These are phyloP conservation scores for Lolium perenne DNA, from an alignment of 176 grass and related monocot species.

Conservation along the genomic window DNA sequence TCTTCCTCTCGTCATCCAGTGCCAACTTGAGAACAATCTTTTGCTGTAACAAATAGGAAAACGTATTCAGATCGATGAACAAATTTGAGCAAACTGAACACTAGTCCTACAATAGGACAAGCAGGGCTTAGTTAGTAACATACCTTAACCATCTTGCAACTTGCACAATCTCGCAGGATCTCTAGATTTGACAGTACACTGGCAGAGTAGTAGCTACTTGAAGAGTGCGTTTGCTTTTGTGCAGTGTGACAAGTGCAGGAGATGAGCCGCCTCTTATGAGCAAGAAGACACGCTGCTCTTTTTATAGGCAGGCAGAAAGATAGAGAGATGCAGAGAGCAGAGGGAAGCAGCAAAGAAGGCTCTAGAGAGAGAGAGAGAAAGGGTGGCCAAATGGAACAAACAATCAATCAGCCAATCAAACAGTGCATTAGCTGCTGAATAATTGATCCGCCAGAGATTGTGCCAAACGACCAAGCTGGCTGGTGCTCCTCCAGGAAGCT, in stretches of 20 bases:
- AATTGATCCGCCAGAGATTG: not conserved
- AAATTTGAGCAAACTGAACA: not conserved
- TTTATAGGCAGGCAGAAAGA: slow-evolving; percentile 45
- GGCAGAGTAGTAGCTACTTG: not conserved
- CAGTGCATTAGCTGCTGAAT: slow-evolving; percentile 21
- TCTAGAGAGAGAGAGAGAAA: slow-evolving; percentile 28
- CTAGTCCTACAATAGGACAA: not conserved
- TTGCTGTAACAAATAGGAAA: slow-evolving; percentile 56
- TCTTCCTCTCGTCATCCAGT: slow-evolving; percentile 64
- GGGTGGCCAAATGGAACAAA: slow-evolving; percentile 26
- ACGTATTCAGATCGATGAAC: not conserved
- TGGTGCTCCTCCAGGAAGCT: not conserved
- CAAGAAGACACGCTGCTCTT: not conserved
- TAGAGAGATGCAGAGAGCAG: not conserved
- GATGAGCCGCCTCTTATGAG: slow-evolving; percentile 21
- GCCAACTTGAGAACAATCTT: slow-evolving; percentile 75
- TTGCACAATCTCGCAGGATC: not conserved
- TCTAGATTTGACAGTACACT: not conserved
- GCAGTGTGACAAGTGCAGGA: not conserved
- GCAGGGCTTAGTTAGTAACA: not conserved
- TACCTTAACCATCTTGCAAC: slow-evolving; percentile 55
- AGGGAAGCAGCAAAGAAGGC: slow-evolving; percentile 47
- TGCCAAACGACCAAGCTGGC: slow-evolving; percentile 22
- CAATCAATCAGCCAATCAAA: slow-evolving; percentile 19
- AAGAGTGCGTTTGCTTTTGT: not conserved